These are phyloP conservation scores for Pleurotus sapidus DNA, from an alignment of 768 basidiomycete genomes.

Conservation along the genomic window DNA sequence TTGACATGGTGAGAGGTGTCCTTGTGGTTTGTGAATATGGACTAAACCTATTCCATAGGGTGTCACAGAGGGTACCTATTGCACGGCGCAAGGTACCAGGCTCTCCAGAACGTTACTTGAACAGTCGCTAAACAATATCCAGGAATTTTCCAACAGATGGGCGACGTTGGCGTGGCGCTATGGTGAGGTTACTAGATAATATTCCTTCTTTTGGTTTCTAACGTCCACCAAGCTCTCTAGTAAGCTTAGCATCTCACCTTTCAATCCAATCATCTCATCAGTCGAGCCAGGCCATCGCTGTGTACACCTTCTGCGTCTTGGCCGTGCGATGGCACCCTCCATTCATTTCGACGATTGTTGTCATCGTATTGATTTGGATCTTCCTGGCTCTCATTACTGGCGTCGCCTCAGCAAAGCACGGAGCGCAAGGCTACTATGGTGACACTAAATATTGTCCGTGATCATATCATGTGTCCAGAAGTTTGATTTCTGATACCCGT, in stretches of 20 bases:
- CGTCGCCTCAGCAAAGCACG: conserved; percentile 27
- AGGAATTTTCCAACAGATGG: conserved; percentile 35
- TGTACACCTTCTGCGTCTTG: conserved; percentile 36
- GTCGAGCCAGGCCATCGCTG: conserved; percentile 25
- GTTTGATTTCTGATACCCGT: not conserved
- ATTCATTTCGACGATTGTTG: conserved; percentile 23
- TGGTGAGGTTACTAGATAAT: conserved; percentile 22
- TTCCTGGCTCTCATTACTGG: conserved; percentile 30
- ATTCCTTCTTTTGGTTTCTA: not conserved
- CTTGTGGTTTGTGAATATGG: not conserved
- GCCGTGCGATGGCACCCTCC: conserved; percentile 28
- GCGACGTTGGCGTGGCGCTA: conserved; percentile 38
- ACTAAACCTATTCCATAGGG: conserved; percentile 13
- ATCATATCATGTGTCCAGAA: not conserved
- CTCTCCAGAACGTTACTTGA: too few relatives aligned
- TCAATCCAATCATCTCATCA: not conserved
- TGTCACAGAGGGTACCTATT: conserved; percentile 25
- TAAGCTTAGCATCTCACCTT: not conserved
- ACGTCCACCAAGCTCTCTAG: conserved; percentile 4
- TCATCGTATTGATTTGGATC: conserved; percentile 30
- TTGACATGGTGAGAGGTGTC: conserved; percentile 24
- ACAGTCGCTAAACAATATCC: too few relatives aligned
- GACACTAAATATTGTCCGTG: conserved; percentile 30
- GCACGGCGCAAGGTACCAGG: conserved; percentile 31
- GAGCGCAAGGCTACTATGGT: conserved; percentile 30